Evolutionary conservation across 768 basidiomycete species (phyloP), one percentile per base, ranked within the genome.

Genomic region (Tylopilus rubrobrunneus): DNA sequence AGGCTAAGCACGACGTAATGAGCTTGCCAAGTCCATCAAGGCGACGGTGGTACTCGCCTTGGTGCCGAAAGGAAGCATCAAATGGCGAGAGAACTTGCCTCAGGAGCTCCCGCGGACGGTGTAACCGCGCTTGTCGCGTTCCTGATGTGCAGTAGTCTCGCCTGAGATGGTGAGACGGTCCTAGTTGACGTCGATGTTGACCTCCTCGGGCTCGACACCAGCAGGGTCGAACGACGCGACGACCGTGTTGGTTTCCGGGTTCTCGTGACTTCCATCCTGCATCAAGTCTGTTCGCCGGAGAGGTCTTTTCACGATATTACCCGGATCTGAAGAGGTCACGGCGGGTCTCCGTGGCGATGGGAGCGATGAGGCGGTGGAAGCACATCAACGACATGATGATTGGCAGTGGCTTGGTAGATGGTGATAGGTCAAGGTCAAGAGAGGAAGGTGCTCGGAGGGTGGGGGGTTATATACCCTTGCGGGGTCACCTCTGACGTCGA

Each of bases 191-290:
- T 84, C 81, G 57, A 85, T 76, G 46, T 68, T 66, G 45, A 84
- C 70, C 54, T 83, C 68, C 44, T 81, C 76, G 31, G 78, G 76
- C 51, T 69, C 68, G 37, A 84, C 29, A n/a, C 83, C 83, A 1
- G 84, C 83, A 7, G 85, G 68, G 57, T 85, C 83, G 61, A 85
- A 82, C 7, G 73, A 65, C 41, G 82, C 82, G 1, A 78, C 80
- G 37, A 84, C 77, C 37, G 70, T 61, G 59, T 81, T 80, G 23
- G 64, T 67, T 19, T 77, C 72, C 1, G 59, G 44, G 53, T 81
- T 69, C 59, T 83, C 81, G 59, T 80, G 12, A 83, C 66, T 56
- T 83, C 79, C 76, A 84, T 78, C 58, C 82, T 83, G 56, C n/a
- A 23, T 25, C n/a, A n/a, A n/a, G 23, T 2, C 2, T 4, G 33